Evolutionary conservation across 2,329 filamentous ascomycete genomes (phyloP).

Genomic region (Chaetomiaceae sp.): DNA sequence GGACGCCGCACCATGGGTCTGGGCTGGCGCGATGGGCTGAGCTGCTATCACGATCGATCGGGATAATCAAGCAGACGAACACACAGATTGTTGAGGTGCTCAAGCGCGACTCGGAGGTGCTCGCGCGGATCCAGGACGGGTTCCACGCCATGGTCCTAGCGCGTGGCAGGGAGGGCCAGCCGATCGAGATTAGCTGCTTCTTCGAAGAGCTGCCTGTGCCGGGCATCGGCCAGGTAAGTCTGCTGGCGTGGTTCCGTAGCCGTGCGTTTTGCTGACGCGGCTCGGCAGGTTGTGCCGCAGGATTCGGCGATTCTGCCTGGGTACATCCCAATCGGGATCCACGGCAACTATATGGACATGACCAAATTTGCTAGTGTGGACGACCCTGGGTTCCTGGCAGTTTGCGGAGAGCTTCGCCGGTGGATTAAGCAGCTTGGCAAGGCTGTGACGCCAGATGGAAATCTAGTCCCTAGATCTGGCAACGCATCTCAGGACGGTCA

Average conservation of each 20-base stretch:
- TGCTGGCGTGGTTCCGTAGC: background rate
- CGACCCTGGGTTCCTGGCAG: constrained; percentile 23
- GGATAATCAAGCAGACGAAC: constrained; percentile 28
- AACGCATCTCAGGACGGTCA: background rate
- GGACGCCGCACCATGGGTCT: constrained; percentile 32
- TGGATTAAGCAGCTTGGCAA: constrained; percentile 17
- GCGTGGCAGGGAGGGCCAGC: background rate
- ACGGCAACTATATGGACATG: constrained; percentile 25
- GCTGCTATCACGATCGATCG: constrained; percentile 21
- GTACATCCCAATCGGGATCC: constrained; percentile 28
- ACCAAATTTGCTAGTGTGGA: constrained; percentile 20
- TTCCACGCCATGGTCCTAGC: constrained; percentile 4
- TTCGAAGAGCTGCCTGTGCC: constrained; percentile 13
- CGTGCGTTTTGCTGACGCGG: background rate
- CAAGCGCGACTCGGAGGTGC: constrained; percentile 25
- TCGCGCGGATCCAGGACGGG: constrained; percentile 4
- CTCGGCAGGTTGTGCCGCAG: constrained; percentile 25
- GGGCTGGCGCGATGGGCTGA: constrained; percentile 28
- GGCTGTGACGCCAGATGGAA: background rate
- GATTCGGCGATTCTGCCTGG: constrained; percentile 27
- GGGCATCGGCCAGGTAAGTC: constrained; percentile 22
- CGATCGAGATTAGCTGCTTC: constrained; percentile 5
- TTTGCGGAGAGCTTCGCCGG: constrained; percentile 22
- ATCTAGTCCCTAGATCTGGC: background rate
- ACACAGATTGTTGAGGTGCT: constrained; percentile 22